Evolutionary conservation across 176 grass and related monocot species (phyloP), one percentile per base, ranked within the genome.

Genomic region (Echinochloa phyllopogon): DNA sequence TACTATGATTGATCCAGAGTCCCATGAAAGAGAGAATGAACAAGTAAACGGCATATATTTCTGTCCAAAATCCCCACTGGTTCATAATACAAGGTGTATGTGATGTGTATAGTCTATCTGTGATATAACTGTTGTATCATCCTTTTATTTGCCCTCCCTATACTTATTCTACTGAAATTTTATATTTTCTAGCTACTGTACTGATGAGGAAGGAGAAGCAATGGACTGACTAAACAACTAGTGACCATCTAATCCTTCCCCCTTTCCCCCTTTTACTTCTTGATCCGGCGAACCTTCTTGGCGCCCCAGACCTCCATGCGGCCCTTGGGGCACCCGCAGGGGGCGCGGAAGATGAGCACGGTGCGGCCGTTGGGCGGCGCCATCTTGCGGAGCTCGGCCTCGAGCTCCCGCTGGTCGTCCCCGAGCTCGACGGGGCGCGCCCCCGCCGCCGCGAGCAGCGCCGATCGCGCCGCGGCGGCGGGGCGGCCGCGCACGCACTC

Each of bases 231-330:
- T 57, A 49, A 70, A 24, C 25, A 68, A 48, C 24, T 69, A 67
- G 44, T 77, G 42, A 43, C 36, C 53, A 71, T 62, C 56, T 20
- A 75, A 76, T 49, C 44, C 45, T 63, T 36, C 27, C 61, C n/a
- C 49, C 10, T 17, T 57, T 41, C 4, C 65, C 23, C 43, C 77
- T 94, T 29, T 81, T 12, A 95, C 77, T 98, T 98, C 83, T 98
- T 98, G 85, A 95, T 94, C 81, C 96, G 84, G 70, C 96, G 91
- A 69, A 90, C 93, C 85, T 93, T 98, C 85, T 93, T 92, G 2
- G 89, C 83, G 64, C 91, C 91, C 96, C 96, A 98, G 57, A 98
- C 96, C 89, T 98, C 93, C 93, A 98, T 95, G 60, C 93, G 90
- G 8, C 96, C 87, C 85, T 88, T 86, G 59, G 93, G 87, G 72